phyloP scores from a whole-genome alignment of 345 rosid species.

The Ailanthus altissimus region DNA sequence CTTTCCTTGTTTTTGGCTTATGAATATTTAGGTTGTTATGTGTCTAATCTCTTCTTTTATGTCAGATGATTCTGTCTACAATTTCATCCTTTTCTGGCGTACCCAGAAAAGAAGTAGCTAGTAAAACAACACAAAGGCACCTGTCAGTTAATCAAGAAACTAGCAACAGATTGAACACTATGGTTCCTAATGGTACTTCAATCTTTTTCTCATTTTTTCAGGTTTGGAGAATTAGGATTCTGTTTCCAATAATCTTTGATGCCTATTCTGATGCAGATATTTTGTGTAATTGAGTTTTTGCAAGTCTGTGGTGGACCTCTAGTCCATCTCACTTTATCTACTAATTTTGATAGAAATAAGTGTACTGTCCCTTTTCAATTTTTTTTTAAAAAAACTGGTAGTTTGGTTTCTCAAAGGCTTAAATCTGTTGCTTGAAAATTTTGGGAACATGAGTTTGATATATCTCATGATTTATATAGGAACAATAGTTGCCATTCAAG shows the following conservation, averaged over 20 bases:
- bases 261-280: no score
- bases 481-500: slow-evolving; percentile 84
- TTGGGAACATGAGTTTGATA: slow-evolving; percentile 26
- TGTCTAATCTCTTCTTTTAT: slow-evolving; percentile 28
- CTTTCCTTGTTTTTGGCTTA: slow-evolving; percentile 21
- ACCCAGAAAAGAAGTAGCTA: slow-evolving; percentile 39
- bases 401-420: slow-evolving; percentile 21
- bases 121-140: slow-evolving; percentile 37
- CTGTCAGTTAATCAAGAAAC: slow-evolving; percentile 39
- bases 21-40: slow-evolving; percentile 13
- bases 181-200: slow-evolving; percentile 75
- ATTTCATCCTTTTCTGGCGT: slow-evolving; percentile 55
- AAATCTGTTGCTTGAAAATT: slow-evolving; percentile 18
- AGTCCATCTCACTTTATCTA: not conserved
- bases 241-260: no score
- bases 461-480: slow-evolving; percentile 46
- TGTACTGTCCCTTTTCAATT: not conserved
- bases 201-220: not conserved
- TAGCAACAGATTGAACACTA: slow-evolving; percentile 45
- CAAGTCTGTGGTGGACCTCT: not conserved
- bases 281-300: not conserved
- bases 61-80: slow-evolving; percentile 69
- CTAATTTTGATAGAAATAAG: not conserved
- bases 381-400: slow-evolving; percentile 46
- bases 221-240: not conserved